phyloP scores from a whole-genome alignment of 2,329 filamentous ascomycete species.

The Botryotinia globosa region DNA sequence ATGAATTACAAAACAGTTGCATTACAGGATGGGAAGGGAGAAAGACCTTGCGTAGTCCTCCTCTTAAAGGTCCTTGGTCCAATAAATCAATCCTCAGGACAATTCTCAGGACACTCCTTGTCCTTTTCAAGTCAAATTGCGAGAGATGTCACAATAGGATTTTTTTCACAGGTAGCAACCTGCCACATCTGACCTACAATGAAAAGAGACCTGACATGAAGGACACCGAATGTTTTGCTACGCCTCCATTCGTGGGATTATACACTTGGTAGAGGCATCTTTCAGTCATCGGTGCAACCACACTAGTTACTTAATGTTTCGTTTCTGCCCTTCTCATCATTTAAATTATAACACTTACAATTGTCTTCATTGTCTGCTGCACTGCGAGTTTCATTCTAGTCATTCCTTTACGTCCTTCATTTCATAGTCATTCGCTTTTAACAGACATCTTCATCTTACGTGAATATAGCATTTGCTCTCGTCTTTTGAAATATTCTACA shows the following conservation, averaged over 20 bases:
- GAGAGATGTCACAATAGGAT: background rate
- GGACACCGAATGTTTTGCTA: background rate
- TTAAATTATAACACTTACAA: background rate
- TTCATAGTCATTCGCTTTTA: background rate
- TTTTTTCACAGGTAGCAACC: background rate
- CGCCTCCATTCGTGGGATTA: background rate
- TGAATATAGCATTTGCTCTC: background rate
- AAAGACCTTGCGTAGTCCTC: background rate
- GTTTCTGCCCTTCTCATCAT: background rate
- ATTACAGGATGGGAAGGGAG: background rate
- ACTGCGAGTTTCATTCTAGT: background rate
- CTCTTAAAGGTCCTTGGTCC: background rate
- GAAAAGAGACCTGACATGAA: background rate
- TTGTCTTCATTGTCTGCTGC: background rate
- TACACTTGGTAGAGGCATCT: background rate
- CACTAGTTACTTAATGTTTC: background rate
- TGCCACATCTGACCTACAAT: background rate
- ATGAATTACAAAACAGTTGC: background rate
- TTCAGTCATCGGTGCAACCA: no score
- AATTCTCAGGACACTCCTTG: background rate
- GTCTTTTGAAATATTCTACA: no score
- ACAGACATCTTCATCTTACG: background rate
- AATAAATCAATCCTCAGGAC: background rate
- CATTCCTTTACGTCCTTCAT: background rate
- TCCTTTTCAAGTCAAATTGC: background rate